Percentiles rank a stretch among this genome's conserved stretches.
Conservation (phyloP, 257 asterid genomes). For the Lavandula angustifolia region DNA sequence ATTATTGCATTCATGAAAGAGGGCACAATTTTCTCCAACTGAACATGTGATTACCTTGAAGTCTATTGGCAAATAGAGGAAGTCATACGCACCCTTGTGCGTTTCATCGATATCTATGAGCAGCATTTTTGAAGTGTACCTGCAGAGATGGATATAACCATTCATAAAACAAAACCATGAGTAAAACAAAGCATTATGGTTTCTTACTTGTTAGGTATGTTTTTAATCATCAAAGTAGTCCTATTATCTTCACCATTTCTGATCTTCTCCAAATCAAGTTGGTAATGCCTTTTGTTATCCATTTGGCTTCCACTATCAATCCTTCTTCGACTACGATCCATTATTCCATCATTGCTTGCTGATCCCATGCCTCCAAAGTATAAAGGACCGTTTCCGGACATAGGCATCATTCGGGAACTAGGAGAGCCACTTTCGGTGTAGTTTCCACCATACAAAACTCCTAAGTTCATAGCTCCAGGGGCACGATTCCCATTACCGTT, state of each 20-base stretch:
- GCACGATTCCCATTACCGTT: conserved; percentile 48
- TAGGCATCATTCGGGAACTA: conserved; percentile 60
- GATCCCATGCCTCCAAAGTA: conserved; percentile 62
- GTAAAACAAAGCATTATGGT: conserved; percentile 21
- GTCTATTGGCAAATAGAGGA: conserved; percentile 93
- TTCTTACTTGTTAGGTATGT: conserved; percentile 97
- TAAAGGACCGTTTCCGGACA: conserved; percentile 65
- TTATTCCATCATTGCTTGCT: conserved; percentile 48
- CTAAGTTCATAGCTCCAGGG: conserved; percentile 59
- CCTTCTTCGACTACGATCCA: conserved; percentile 78
- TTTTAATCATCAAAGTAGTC: conserved; percentile 93
- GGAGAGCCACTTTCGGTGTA: conserved; percentile 65
- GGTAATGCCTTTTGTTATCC: conserved; percentile 83
- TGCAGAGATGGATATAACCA: conserved; percentile 30
- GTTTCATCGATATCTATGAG: conserved; percentile 87
- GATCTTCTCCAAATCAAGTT: conserved; percentile 86
- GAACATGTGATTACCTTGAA: conserved; percentile 65
- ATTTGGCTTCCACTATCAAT: conserved; percentile 62
- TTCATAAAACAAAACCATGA: conserved; percentile 10
- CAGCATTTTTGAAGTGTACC: conserved; percentile 98
- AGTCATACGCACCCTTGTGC: conserved; percentile 88
- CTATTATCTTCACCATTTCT: conserved; percentile 73
- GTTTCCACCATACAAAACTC: conserved; percentile 64
- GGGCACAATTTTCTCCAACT: background rate
- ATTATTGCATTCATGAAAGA: conserved; percentile 16